Percentiles rank a stretch among this genome's conserved stretches.
These are phyloP conservation scores for Sanguinoderma infundibulare DNA, from an alignment of 1,284 basidiomycete genomes.

Conservation along the genomic window DNA sequence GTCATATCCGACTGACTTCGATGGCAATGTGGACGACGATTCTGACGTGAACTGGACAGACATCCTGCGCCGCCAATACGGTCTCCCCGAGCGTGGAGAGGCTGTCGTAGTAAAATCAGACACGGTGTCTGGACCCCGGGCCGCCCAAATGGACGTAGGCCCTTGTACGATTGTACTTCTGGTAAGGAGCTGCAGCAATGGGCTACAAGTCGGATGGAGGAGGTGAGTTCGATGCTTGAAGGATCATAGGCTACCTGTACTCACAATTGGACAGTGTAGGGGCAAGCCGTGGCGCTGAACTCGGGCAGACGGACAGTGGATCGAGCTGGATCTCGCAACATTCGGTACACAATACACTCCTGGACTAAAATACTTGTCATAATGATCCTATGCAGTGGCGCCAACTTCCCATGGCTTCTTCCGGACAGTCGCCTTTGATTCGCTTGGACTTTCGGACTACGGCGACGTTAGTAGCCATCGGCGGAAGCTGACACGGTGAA, in stretches of 20 bases:
- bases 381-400: constrained; percentile 1
- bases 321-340: background rate
- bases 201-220: too few species aligned
- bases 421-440: constrained; percentile 49
- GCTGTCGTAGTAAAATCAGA: too few species aligned
- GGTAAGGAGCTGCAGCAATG: too few species aligned
- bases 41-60: background rate
- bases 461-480: background rate
- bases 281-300: too few species aligned
- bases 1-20: background rate
- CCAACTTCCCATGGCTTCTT: constrained; percentile 68
- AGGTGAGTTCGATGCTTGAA: too few species aligned
- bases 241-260: too few species aligned
- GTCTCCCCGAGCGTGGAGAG: background rate
- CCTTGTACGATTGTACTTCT: too few species aligned
- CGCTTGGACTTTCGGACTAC: constrained; percentile 57
- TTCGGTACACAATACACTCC: background rate
- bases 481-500: constrained; percentile 4
- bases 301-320: too few species aligned
- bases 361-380: background rate
- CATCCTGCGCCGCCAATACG: background rate
- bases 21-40: background rate
- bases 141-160: too few species aligned
- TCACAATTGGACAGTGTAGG: too few species aligned
- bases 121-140: too few species aligned